Percentiles rank a stretch among this genome's conserved stretches.
These are phyloP conservation scores for Trichoderma gamsii DNA, from an alignment of 495 filamentous ascomycete genomes.

Conservation along the genomic window DNA sequence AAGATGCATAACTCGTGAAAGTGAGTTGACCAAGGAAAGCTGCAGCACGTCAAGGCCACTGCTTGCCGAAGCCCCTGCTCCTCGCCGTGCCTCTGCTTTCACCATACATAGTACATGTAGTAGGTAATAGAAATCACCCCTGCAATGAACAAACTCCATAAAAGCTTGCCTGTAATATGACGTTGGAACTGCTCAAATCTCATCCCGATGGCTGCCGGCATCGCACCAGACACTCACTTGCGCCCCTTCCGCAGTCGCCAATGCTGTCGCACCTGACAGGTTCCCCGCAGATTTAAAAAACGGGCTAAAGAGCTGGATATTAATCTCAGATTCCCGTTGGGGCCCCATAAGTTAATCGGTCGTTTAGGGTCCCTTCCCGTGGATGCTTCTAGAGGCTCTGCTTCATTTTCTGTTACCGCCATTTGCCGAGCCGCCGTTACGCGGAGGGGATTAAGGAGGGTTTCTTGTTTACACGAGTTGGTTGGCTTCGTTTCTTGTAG, in stretches of 20 bases:
- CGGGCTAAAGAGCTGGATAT: background rate
- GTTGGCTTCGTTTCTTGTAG: background rate
- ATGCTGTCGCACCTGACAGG: conserved; percentile 11
- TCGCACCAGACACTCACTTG: background rate
- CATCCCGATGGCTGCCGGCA: background rate
- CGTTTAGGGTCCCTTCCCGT: background rate
- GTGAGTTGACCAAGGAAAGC: background rate
- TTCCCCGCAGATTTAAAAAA: conserved; percentile 1
- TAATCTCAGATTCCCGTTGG: conserved; percentile 6
- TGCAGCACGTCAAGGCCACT: background rate
- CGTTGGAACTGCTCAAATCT: too few relatives aligned
- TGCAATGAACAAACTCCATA: too few relatives aligned
- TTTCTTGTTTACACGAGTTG: conserved; percentile 1
- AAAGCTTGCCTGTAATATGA: too few relatives aligned
- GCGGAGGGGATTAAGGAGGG: background rate
- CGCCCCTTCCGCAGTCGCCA: too few relatives aligned
- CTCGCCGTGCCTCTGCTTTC: background rate
- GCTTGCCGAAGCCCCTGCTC: background rate
- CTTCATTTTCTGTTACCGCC: conserved; percentile 9
- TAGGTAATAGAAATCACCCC: background rate
- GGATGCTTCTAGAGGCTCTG: conserved; percentile 2
- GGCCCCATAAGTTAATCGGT: background rate
- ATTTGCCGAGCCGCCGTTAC: conserved; percentile 13
- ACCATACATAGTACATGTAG: too few relatives aligned
- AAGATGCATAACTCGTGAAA: background rate